phyloP scores from a whole-genome alignment of 305 asterid species.

The Salvia sclarea region DNA sequence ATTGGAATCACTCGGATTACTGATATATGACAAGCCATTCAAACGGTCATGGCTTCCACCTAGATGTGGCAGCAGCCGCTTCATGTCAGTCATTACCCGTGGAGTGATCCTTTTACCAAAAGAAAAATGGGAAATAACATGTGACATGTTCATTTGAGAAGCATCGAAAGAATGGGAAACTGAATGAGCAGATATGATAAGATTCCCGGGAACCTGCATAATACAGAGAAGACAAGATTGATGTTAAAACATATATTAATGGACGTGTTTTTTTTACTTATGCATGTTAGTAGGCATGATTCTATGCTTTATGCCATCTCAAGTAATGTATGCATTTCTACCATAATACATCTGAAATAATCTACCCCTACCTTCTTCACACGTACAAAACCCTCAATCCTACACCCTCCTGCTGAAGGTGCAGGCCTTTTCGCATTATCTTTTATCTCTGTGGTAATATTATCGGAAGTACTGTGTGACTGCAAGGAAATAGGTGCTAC shows the following conservation, averaged over 20 bases:
- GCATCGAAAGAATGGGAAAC: constrained; percentile 93
- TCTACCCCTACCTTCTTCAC: constrained; percentile 73
- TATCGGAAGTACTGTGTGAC: constrained; percentile 53
- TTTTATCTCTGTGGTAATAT: constrained; percentile 39
- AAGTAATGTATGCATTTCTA: neutral
- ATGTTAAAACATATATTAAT: neutral
- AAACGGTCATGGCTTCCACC: constrained; percentile 83
- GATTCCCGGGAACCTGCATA: constrained; percentile 93
- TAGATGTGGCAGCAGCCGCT: constrained; percentile 70
- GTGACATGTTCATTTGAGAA: constrained; percentile 98
- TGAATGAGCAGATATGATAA: constrained; percentile 87
- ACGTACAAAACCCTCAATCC: constrained; percentile 94
- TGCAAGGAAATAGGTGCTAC: constrained; percentile 72
- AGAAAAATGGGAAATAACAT: constrained; percentile 72
- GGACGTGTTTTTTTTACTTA: neutral
- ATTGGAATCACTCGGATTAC: constrained; percentile 83
- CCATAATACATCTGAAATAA: constrained; percentile 13
- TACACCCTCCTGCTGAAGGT: constrained; percentile 89
- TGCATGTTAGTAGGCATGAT: constrained; percentile 3
- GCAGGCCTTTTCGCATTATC: constrained; percentile 73
- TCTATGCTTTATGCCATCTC: neutral
- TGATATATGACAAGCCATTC: constrained; percentile 71
- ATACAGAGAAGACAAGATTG: constrained; percentile 27
- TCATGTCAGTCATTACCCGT: constrained; percentile 68
- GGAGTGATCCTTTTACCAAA: constrained; percentile 84